Evolutionary conservation across 169 alveolate species (phyloP).

Genomic region (Cryptosporidium meleagridis): DNA sequence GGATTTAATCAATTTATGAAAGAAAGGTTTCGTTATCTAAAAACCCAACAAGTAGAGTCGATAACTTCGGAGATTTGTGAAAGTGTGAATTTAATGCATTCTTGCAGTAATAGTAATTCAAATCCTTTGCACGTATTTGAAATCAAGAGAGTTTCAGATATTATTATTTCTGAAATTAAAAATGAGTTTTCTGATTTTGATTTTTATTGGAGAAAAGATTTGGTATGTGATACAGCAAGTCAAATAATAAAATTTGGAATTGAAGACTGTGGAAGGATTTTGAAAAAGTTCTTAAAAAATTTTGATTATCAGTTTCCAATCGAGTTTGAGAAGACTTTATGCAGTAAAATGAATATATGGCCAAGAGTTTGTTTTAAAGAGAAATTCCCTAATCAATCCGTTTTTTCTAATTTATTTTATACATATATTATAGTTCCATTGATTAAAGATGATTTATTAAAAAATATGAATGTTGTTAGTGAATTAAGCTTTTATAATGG

Average conservation of each 20-base stretch:
- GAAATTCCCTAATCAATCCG: conserved; percentile 29
- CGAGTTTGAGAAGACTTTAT: conserved; percentile 17
- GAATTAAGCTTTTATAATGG: neutral
- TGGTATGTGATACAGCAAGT: conserved; percentile 5
- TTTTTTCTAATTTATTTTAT: conserved; percentile 1
- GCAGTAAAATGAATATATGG: conserved; percentile 42
- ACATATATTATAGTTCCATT: neutral
- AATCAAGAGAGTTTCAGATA: conserved; percentile 18
- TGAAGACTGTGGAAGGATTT: neutral
- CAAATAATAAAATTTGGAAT: conserved; percentile 12
- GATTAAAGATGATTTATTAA: neutral
- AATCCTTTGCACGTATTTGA: neutral
- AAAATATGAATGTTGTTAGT: neutral
- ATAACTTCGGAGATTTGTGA: neutral
- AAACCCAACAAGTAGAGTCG: neutral
- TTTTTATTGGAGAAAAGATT: conserved; percentile 23
- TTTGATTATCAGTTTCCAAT: conserved; percentile 14
- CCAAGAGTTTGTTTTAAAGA: conserved; percentile 36
- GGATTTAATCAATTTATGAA: neutral
- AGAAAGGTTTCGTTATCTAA: neutral
- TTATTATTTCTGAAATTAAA: conserved; percentile 14
- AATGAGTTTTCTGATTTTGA: conserved; percentile 37
- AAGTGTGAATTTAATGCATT: conserved; percentile 13
- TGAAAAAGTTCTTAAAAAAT: neutral
- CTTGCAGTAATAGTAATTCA: neutral